Percentiles rank a stretch among this genome's conserved stretches.
phyloP scores from a whole-genome alignment of 306 rosid genomes.

The Quillaja saponaria region DNA sequence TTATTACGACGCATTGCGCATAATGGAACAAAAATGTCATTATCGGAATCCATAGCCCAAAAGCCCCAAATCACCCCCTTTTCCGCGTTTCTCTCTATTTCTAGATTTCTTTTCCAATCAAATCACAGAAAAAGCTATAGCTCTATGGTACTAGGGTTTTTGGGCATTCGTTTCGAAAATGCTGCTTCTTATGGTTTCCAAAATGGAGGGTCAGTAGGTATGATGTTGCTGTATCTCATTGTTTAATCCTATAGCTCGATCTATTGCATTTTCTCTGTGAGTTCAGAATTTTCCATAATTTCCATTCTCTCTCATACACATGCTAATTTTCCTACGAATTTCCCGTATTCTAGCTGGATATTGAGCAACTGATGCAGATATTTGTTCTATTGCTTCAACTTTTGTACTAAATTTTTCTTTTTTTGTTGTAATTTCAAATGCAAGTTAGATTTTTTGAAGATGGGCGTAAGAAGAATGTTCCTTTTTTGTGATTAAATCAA shows the following conservation, averaged over 20 bases:
- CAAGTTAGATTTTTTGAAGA: conserved; percentile 15
- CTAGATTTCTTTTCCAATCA: conserved; percentile 53
- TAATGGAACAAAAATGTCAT: conserved; percentile 49
- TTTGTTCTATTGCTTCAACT: background rate
- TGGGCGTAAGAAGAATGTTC: background rate
- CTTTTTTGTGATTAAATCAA: background rate
- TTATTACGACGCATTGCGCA: conserved; percentile 1
- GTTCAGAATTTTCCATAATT: conserved; percentile 31
- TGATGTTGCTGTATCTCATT: conserved; percentile 36
- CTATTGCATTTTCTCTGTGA: conserved; percentile 51
- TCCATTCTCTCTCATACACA: conserved; percentile 1
- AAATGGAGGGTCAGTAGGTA: conserved; percentile 30
- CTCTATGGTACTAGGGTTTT: conserved; percentile 44
- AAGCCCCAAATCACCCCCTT: conserved; percentile 25
- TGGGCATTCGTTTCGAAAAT: conserved; percentile 30
- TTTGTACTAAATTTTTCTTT: background rate
- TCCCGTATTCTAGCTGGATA: conserved; percentile 11
- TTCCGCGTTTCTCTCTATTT: conserved; percentile 48
- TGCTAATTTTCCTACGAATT: conserved; percentile 1
- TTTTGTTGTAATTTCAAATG: conserved; percentile 11
- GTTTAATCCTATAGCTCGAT: conserved; percentile 51
- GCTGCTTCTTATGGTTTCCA: conserved; percentile 18
- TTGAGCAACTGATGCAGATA: conserved; percentile 6
- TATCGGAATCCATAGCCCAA: conserved; percentile 29
- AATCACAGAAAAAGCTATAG: conserved; percentile 39